Conservation (phyloP, 2,329 filamentous ascomycete species). For the Fusarium pseudograminearum region DNA sequence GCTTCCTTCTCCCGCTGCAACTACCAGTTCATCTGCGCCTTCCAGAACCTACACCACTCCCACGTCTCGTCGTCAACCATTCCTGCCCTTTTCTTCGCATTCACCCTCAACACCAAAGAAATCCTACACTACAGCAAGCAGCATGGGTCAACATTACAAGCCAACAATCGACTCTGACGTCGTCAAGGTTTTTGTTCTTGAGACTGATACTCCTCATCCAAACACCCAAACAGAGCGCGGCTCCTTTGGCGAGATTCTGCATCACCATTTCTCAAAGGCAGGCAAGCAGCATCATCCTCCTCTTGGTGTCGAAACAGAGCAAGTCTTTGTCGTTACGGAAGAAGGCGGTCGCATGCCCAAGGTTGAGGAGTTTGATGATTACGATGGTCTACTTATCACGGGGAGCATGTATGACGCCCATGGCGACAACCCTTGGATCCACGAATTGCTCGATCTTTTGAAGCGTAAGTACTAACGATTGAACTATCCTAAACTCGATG, state of each 20-base stretch:
- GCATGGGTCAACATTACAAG: slow-evolving; percentile 47
- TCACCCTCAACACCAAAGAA: background rate
- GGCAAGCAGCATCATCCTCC: slow-evolving; percentile 65
- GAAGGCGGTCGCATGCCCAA: slow-evolving; percentile 61
- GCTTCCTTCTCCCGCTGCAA: background rate
- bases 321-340: slow-evolving; percentile 66
- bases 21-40: background rate
- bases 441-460: slow-evolving; percentile 72
- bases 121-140: slow-evolving; percentile 11
- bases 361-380: slow-evolving; percentile 65
- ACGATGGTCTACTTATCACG: slow-evolving; percentile 81
- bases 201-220: slow-evolving; percentile 68
- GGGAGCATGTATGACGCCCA: slow-evolving; percentile 78
- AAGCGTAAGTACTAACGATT: slow-evolving; percentile 50
- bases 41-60: background rate
- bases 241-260: slow-evolving; percentile 66
- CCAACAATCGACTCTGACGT: slow-evolving; percentile 44
- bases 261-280: slow-evolving; percentile 63
- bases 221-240: slow-evolving; percentile 63
- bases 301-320: slow-evolving; percentile 65
- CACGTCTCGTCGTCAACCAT: background rate
- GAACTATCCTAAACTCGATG: background rate
- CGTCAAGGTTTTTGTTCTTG: slow-evolving; percentile 64
- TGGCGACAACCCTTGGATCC: slow-evolving; percentile 78
- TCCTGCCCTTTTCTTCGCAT: background rate